Conservation (phyloP, 129 eudicot species). For the Centrapalus pauciflorus region DNA sequence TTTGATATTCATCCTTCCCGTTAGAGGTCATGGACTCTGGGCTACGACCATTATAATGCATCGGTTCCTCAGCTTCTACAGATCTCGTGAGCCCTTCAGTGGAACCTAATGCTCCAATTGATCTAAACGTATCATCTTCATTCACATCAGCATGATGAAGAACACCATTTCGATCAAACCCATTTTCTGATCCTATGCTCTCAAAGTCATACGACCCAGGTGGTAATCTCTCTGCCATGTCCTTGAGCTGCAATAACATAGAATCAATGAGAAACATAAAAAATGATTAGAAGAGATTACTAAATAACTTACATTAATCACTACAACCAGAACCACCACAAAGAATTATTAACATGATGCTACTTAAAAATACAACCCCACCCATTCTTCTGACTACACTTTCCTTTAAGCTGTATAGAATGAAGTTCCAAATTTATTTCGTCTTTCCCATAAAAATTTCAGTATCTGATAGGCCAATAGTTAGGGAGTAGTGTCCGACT, state of each 20-base stretch:
- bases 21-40: constrained; percentile 25
- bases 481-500: too few relatives aligned
- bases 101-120: constrained; percentile 35
- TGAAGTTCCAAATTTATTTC: too few relatives aligned
- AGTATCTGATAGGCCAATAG: too few relatives aligned
- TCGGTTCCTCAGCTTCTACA: constrained; percentile 27
- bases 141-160: constrained; percentile 31
- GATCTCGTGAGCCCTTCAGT: constrained; percentile 27
- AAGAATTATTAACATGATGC: too few relatives aligned
- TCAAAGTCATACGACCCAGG: constrained; percentile 68
- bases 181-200: constrained; percentile 37
- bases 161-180: constrained; percentile 51
- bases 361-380: too few relatives aligned
- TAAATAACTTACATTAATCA: too few relatives aligned
- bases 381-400: too few relatives aligned
- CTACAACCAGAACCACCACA: too few relatives aligned
- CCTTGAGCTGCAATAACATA: constrained; percentile 61
- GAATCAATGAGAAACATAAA: constrained; percentile 7
- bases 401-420: too few relatives aligned
- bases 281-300: too few relatives aligned
- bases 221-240: constrained; percentile 89
- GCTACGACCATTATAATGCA: neutral
- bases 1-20: constrained; percentile 37
- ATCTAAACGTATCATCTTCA: constrained; percentile 31
- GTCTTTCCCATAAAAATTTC: too few relatives aligned